These are phyloP conservation scores for Lavandula angustifolia DNA, from an alignment of 257 asterid species.

Conservation along the genomic window DNA sequence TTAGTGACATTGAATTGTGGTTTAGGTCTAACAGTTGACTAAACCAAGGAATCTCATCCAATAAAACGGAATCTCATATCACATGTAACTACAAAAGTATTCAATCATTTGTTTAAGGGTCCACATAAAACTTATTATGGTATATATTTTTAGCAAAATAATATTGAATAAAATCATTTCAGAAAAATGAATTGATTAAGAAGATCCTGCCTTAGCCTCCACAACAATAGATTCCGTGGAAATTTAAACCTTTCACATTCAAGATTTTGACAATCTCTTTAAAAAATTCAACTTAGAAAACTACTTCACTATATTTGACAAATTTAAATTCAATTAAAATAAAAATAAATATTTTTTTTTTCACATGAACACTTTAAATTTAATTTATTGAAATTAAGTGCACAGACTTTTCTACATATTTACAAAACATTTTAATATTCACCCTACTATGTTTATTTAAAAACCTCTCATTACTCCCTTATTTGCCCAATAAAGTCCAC, in stretches of 20 bases:
- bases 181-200: neutral
- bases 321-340: too few relatives aligned
- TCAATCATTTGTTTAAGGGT: neutral
- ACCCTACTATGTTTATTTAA: neutral
- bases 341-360: too few relatives aligned
- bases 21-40: too few relatives aligned
- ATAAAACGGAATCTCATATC: neutral
- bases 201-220: neutral
- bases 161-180: neutral
- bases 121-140: conserved; percentile 2
- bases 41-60: too few relatives aligned
- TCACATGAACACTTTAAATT: too few relatives aligned
- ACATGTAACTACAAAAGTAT: neutral
- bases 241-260: neutral
- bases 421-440: too few relatives aligned
- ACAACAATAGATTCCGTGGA: neutral
- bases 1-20: neutral
- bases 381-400: too few relatives aligned
- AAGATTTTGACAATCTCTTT: conserved; percentile 11
- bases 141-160: neutral
- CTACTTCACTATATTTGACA: neutral
- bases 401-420: too few relatives aligned
- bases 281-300: neutral
- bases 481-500: conserved; percentile 36
- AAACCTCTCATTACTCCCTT: conserved; percentile 13